Base-by-base conservation (phyloP, 495 filamentous ascomycete species). In the Tetracladium marchalianum region DNA sequence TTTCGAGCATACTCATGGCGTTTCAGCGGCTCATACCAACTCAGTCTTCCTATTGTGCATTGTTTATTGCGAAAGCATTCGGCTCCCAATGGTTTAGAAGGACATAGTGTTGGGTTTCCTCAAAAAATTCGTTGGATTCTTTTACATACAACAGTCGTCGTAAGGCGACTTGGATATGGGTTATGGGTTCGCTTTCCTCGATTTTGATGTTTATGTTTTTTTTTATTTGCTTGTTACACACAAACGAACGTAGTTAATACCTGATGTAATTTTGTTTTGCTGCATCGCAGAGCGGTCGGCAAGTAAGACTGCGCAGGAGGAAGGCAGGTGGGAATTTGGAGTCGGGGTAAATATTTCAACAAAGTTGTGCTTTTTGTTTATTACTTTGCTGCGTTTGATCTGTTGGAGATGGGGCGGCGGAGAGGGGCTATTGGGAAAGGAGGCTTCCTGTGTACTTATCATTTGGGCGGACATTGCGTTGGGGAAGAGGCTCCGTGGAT, bases 391-490 rank as follows among this genome's bases (percentile, higher is more conserved):
- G 40, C 40, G 32, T 31, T 19, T 39, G 47, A 19, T 37, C 7
- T 27, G 22, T 27, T 27, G 22, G 22, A 27, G 22, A 7, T 27
- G 22, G 22, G 22, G 22, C 22, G 22, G 22, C 22, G n/a, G n/a
- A n/a, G n/a, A 27, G 22, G 15, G 35, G 22, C 33, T 36, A 16
- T 38, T 31, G 47, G 47, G 32, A 19, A 48, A 38, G 54, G 54
- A 51, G 50, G 54, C 39, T 48, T 51, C 49, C 50, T 57, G 50
- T 57, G 54, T 57, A 57, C 46, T 57, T 57, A 57, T 57, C 54
- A 57, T 50, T 16, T 32, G 34, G 40, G 35, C 39, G 35, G 22
- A 27, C 22, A 27, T 27, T 27, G 22, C 22, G 22, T 27, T 27
- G 22, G 22, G 22, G 22, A 27, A 27, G 22, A 27, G 22, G 22